Percentiles rank a stretch among this genome's conserved stretches.
Evolutionary conservation across 495 filamentous ascomycete species (phyloP).

Genomic region (Parathielavia appendiculata): DNA sequence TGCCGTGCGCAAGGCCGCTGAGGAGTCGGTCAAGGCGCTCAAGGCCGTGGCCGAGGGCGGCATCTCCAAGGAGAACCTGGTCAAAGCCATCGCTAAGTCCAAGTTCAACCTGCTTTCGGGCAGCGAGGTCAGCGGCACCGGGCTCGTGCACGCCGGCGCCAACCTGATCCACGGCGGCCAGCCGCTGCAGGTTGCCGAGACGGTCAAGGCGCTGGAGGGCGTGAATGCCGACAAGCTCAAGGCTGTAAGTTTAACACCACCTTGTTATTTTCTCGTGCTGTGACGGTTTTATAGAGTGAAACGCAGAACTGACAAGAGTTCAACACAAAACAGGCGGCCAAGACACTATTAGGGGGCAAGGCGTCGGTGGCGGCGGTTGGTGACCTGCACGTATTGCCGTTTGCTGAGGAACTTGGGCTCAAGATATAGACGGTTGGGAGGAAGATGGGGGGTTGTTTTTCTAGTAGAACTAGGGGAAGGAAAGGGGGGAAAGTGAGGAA

Average conservation of each 20-base stretch:
- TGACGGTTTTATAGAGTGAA: constrained; percentile 7
- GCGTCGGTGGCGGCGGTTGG: constrained; percentile 82
- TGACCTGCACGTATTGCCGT: constrained; percentile 83
- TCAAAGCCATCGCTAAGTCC: constrained; percentile 85
- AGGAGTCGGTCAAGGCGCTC: constrained; percentile 69
- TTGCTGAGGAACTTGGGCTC: constrained; percentile 87
- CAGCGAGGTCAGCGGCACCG: constrained; percentile 71
- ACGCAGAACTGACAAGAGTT: constrained; percentile 21
- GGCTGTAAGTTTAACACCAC: constrained; percentile 57
- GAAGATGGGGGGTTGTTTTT: too few relatives aligned
- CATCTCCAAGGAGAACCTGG: constrained; percentile 74
- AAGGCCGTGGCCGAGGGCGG: constrained; percentile 71
- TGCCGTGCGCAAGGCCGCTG: constrained; percentile 54
- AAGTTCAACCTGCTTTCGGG: constrained; percentile 89
- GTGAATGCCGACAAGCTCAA: constrained; percentile 82
- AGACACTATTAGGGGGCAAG: constrained; percentile 79
- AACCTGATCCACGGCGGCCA: constrained; percentile 69
- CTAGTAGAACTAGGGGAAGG: background rate
- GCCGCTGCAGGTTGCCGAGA: constrained; percentile 79
- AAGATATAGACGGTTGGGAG: constrained; percentile 67
- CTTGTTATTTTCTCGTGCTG: background rate
- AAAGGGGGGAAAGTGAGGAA: constrained; percentile 19
- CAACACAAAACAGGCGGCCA: constrained; percentile 61
- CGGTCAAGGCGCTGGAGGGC: constrained; percentile 68
- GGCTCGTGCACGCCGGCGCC: constrained; percentile 50